These are phyloP conservation scores for Closterium sp. DNA, from an alignment of 139 green algal species.

Conservation along the genomic window DNA sequence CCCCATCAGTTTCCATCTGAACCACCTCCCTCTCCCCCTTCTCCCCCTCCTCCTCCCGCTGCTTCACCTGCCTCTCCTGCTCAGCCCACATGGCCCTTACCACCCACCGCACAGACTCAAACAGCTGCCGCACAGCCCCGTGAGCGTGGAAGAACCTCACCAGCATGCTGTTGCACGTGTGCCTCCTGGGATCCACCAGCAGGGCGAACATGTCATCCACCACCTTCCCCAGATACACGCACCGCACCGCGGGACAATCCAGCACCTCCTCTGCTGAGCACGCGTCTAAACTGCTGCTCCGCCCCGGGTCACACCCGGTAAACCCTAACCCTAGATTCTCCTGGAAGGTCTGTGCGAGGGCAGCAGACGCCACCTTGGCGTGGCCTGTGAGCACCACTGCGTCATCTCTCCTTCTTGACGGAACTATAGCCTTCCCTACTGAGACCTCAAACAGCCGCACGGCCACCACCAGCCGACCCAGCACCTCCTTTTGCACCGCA, in stretches of 20 bases:
- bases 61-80: neutral
- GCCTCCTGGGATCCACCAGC: constrained; percentile 76
- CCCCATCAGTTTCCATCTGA: neutral
- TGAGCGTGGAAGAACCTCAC: constrained; percentile 59
- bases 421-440: constrained; percentile 74
- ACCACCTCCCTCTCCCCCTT: neutral
- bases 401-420: constrained; percentile 65
- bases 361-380: neutral
- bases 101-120: neutral
- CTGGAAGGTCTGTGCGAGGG: constrained; percentile 16
- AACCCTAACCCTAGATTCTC: constrained; percentile 17
- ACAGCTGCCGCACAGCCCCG: constrained; percentile 39
- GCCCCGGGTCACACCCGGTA: neutral
- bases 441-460: constrained; percentile 12
- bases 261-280: neutral
- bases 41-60: neutral
- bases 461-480: constrained; percentile 17
- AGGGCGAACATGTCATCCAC: constrained; percentile 69
- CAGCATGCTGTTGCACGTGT: constrained; percentile 77
- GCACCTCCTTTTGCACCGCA: constrained; percentile 13
- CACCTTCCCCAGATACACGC: constrained; percentile 49
- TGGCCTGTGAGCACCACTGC: constrained; percentile 45
- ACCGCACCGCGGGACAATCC: constrained; percentile 19
- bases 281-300: neutral
- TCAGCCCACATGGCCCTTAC: neutral